Conservation (phyloP, 331 rosid genomes). For the Telfairia occidentalis region DNA sequence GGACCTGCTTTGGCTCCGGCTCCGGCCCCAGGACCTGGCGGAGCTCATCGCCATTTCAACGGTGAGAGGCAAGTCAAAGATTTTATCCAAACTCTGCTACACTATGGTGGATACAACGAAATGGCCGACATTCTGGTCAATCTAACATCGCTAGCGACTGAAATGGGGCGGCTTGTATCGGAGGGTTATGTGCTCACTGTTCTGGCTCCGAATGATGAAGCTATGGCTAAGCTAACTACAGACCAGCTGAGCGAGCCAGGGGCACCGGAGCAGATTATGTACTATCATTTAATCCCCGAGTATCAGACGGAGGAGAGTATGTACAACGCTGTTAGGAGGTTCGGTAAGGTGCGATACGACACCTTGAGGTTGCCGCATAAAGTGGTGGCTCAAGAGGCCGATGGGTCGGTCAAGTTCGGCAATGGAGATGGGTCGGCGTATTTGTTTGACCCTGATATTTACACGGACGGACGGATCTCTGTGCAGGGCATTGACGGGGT, state of each 20-base stretch:
- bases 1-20: conserved; percentile 70
- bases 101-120: conserved; percentile 76
- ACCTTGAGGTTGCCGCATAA: conserved; percentile 54
- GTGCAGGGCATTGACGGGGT: conserved; percentile 75
- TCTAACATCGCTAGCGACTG: conserved; percentile 55
- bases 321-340: conserved; percentile 70
- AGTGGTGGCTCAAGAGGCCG: conserved; percentile 64
- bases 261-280: conserved; percentile 75
- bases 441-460: conserved; percentile 72
- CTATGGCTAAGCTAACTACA: conserved; percentile 67
- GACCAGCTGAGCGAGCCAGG: conserved; percentile 82
- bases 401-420: conserved; percentile 71
- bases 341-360: conserved; percentile 57
- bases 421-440: conserved; percentile 55
- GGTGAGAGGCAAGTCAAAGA: conserved; percentile 61
- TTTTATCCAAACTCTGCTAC: conserved; percentile 55
- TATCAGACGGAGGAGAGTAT: conserved; percentile 80
- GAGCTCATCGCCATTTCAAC: conserved; percentile 54
- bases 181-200: conserved; percentile 72
- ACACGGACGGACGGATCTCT: conserved; percentile 64
- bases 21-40: conserved; percentile 73
- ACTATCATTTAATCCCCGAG: conserved; percentile 66
- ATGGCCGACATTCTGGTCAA: conserved; percentile 81
- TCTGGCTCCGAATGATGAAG: conserved; percentile 79
- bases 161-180: conserved; percentile 65